These are phyloP conservation scores for Fonsecaea pugnacius DNA, from an alignment of 2,329 filamentous ascomycete species.

Conservation along the genomic window DNA sequence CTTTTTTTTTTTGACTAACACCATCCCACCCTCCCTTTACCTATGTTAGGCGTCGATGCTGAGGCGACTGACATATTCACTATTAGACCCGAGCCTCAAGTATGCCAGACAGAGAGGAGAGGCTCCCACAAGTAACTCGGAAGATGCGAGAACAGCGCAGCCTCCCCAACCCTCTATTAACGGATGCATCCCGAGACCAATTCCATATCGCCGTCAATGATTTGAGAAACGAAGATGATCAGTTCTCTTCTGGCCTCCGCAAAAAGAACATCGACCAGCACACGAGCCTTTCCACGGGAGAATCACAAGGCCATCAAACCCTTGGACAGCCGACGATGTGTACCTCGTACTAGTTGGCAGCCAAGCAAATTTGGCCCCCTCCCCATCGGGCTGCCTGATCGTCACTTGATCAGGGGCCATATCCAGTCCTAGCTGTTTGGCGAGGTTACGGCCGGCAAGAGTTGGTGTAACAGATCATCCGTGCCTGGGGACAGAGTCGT, in stretches of 20 bases:
- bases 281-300: not conserved
- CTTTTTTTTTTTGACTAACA: not conserved
- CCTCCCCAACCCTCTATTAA: not conserved
- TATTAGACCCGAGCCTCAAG: no score
- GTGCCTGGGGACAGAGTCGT: not conserved
- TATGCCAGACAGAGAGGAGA: not conserved
- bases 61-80: no score
- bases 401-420: not conserved
- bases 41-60: no score
- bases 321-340: not conserved
- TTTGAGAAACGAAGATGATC: not conserved
- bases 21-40: no score
- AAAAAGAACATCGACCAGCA: not conserved
- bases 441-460: not conserved
- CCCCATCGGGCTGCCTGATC: not conserved
- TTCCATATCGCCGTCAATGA: not conserved
- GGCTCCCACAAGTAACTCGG: not conserved
- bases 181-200: not conserved
- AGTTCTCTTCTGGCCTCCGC: not conserved
- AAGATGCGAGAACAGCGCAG: not conserved
- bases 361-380: slow-evolving; percentile 1
- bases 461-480: not conserved
- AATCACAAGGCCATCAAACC: not conserved
- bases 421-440: not conserved
- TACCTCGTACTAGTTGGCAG: not conserved